Base-by-base conservation (phyloP, 257 asterid genomes). In the Paulownia fortunei region DNA sequence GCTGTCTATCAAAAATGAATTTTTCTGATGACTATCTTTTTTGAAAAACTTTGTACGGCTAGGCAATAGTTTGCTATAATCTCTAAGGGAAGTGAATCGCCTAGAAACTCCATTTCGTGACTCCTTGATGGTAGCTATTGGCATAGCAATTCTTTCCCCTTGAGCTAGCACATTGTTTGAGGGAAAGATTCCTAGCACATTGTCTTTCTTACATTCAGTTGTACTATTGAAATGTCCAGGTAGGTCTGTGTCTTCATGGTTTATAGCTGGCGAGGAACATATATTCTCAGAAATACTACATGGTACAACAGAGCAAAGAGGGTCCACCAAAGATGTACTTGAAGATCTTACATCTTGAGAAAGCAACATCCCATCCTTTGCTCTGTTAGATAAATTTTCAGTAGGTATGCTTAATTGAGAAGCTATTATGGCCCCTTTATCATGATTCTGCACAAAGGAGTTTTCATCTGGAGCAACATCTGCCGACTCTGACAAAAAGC, bases 271-370 rank as follows among this genome's bases (percentile, higher is more conserved):
- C 61, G 82, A 78, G 23, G 85, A 78, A 80, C 82, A 79, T 59
- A 72, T 46, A 76, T 87, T 72, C 76, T 92, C 90, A 58, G 91
- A 79, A 83, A 92, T 80, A 81, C 97, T 92, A 81, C 97, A 89
- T 34, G 97, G 95, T 70, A 92, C 97, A 82, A 87, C 80, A 74
- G 97, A 92, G 85, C 97, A 89, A 76, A 91, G 92, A 58, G 92
- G 93, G 76, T 91, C 97, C 74, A 58, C 47, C 61, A 84, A 76
- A 64, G 92, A 84, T 65, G 79, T 72, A 86, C 83, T 74, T 58
- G 91, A 89, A 83, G 88, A 83, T 79, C 78, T 70, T 49, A 72
- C 65, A 78, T 91, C 94, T 80, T 92, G 90, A 81, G 97, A 88
- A 78, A 81, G 87, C 59, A 82, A 34, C 72, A 71, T 64, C 79